Evolutionary conservation across 495 filamentous ascomycete genomes (phyloP).

Genomic region (Thermothielavioides terrestris): DNA sequence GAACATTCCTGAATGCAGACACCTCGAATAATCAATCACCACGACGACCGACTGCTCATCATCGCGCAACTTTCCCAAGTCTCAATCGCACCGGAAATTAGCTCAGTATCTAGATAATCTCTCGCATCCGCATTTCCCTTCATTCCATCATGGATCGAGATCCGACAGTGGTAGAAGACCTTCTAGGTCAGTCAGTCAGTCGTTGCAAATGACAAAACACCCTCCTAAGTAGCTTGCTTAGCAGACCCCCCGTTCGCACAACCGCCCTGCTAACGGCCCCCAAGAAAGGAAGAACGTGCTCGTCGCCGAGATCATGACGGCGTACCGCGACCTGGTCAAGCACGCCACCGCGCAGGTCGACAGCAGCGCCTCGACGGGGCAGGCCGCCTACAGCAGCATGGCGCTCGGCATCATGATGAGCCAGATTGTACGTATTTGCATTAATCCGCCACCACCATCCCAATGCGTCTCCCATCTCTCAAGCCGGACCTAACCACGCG

Average conservation of each 20-base stretch:
- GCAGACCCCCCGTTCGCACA: not conserved
- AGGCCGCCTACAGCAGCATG: conserved; percentile 30
- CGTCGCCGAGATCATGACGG: conserved; percentile 32
- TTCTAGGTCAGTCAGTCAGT: not conserved
- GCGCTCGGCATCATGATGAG: conserved; percentile 27
- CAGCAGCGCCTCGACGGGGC: conserved; percentile 22
- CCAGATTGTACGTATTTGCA: conserved; percentile 17
- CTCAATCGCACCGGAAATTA: too few species aligned
- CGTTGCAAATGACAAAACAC: not conserved
- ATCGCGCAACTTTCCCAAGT: too few species aligned
- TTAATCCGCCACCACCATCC: not conserved
- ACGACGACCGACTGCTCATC: too few species aligned
- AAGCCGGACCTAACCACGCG: not conserved
- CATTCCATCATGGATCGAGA: conserved; percentile 1
- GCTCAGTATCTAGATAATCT: too few species aligned
- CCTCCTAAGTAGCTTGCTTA: not conserved
- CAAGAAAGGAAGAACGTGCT: conserved; percentile 33
- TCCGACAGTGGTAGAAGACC: not conserved
- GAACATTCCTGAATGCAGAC: too few species aligned
- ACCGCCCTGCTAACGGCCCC: not conserved
- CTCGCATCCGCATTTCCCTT: too few species aligned
- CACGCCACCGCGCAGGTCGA: conserved; percentile 24
- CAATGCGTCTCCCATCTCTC: not conserved
- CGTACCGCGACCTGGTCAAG: conserved; percentile 28
- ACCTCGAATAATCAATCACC: too few species aligned